These are phyloP conservation scores for Fraxinus greggii DNA, from an alignment of 305 asterid genomes.

Conservation along the genomic window DNA sequence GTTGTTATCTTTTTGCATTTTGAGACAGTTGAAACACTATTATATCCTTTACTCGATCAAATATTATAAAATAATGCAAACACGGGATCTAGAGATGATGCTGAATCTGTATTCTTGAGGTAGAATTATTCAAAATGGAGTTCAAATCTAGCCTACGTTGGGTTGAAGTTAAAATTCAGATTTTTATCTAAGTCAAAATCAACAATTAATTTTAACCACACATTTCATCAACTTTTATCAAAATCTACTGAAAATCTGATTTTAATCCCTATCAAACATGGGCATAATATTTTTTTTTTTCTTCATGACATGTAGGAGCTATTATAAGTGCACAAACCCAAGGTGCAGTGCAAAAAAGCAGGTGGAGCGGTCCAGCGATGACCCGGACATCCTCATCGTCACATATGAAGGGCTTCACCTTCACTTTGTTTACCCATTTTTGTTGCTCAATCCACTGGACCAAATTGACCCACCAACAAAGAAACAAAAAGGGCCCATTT, in stretches of 20 bases:
- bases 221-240: too few relatives aligned
- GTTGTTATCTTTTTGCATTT: background rate
- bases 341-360: constrained; percentile 68
- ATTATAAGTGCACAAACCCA: constrained; percentile 74
- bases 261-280: too few relatives aligned
- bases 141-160: background rate
- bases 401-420: constrained; percentile 92
- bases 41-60: background rate
- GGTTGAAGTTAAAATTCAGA: too few relatives aligned
- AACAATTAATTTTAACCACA: too few relatives aligned
- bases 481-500: constrained; percentile 44
- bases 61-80: background rate
- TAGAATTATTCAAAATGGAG: background rate
- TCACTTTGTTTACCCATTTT: constrained; percentile 70
- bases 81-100: background rate
- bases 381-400: constrained; percentile 56
- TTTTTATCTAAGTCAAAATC: too few relatives aligned
- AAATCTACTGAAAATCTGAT: too few relatives aligned
- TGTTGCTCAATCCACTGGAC: constrained; percentile 22
- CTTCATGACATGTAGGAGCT: constrained; percentile 51
- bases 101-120: background rate
- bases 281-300: background rate
- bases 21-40: background rate
- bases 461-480: constrained; percentile 45
- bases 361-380: constrained; percentile 71